Evolutionary conservation across 2,329 filamentous ascomycete species (phyloP).

Genomic region (Akanthomyces lecanii): DNA sequence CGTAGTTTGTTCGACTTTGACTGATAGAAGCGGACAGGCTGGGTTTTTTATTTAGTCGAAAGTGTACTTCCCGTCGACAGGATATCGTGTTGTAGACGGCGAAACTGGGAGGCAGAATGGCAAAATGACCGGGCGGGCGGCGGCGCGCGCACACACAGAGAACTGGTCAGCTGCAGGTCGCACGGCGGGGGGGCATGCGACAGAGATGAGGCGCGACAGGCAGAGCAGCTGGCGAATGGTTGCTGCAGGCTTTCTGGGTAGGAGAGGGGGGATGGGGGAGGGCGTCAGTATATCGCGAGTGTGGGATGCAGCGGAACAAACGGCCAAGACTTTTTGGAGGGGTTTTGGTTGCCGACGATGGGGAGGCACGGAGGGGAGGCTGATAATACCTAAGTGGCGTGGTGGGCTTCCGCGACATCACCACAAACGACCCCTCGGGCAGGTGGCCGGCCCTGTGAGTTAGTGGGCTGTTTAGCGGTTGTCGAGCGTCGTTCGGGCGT

Average conservation of each 20-base stretch:
- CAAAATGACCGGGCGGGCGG: background rate
- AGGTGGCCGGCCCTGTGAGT: background rate
- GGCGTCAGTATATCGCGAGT: background rate
- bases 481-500: too few species aligned
- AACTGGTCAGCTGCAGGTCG: conserved; percentile 10
- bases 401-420: background rate
- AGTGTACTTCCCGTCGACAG: background rate
- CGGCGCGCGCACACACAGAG: background rate
- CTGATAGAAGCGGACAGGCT: too few species aligned
- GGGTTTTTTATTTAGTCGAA: too few species aligned
- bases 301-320: background rate
- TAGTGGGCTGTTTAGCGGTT: background rate
- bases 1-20: background rate
- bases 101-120: background rate
- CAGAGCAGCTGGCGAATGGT: background rate
- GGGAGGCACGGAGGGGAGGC: background rate
- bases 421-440: background rate
- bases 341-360: background rate
- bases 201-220: background rate
- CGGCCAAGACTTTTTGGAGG: background rate
- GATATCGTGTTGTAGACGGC: background rate
- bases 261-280: too few species aligned
- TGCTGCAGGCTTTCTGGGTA: background rate
- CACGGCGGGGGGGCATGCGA: conserved; percentile 14
- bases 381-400: background rate